Evolutionary conservation across 371 early-diverging fungal genomes (phyloP).

Genomic region (Batkoa obscura): DNA sequence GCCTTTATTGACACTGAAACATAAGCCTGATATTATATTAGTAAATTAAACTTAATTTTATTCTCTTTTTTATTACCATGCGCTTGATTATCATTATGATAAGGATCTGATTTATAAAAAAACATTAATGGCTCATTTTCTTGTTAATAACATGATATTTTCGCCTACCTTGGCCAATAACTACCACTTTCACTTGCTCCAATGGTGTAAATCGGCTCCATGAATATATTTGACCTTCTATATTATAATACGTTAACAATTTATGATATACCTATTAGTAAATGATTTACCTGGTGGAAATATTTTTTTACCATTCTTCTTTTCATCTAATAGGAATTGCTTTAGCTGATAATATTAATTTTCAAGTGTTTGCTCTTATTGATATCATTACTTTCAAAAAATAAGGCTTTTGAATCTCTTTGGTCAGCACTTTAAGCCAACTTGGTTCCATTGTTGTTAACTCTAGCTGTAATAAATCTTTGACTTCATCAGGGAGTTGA

Average conservation of each 20-base stretch:
- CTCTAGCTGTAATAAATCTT: no score
- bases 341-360: constrained; percentile 37
- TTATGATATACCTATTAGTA: background rate
- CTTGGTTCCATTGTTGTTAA: constrained; percentile 43
- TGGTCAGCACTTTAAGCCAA: constrained; percentile 49
- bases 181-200: constrained; percentile 53
- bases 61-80: constrained; percentile 43
- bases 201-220: constrained; percentile 54
- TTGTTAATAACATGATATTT: background rate
- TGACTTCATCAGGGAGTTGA: no score
- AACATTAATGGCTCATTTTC: background rate
- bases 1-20: constrained; percentile 69
- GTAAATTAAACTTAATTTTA: background rate
- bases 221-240: constrained; percentile 48
- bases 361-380: background rate
- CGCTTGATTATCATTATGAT: constrained; percentile 84
- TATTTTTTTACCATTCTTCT: constrained; percentile 22
- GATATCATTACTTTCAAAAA: constrained; percentile 32
- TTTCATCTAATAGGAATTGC: constrained; percentile 33
- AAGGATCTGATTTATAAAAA: constrained; percentile 60
- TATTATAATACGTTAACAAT: background rate
- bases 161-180: constrained; percentile 79
- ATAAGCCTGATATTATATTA: constrained; percentile 19
- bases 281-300: constrained; percentile 43
- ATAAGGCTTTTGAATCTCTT: constrained; percentile 57